Conservation (phyloP, 768 basidiomycete genomes). For the Exidia glandulosa region DNA sequence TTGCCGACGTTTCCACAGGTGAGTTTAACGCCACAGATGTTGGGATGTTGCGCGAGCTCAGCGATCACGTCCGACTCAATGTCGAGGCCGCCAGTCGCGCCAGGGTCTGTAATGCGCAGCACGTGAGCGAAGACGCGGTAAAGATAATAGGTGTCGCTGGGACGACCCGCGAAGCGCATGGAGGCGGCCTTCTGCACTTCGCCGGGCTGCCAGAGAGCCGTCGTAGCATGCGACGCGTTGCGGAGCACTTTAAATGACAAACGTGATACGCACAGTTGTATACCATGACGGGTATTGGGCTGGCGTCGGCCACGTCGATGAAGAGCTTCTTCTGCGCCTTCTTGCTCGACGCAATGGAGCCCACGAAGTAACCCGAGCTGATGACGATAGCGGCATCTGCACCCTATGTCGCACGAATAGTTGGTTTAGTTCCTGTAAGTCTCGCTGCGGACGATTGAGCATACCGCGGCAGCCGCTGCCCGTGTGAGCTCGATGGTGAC, state of each 20-base stretch:
- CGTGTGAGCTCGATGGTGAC: conserved; percentile 67
- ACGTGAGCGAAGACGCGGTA: not conserved
- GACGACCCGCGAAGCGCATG: too few species aligned
- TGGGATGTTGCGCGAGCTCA: conserved; percentile 66
- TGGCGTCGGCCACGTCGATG: conserved; percentile 63
- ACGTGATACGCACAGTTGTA: conserved; percentile 61
- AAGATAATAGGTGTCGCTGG: too few species aligned
- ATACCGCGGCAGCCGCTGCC: conserved; percentile 67
- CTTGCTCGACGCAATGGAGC: conserved; percentile 48
- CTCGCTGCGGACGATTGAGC: too few species aligned
- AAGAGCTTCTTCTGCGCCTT: conserved; percentile 71
- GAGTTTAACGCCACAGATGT: conserved; percentile 79
- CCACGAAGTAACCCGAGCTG: conserved; percentile 78
- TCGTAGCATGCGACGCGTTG: not conserved
- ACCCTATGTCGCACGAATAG: too few species aligned
- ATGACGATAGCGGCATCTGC: conserved; percentile 85
- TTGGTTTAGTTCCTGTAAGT: too few species aligned
- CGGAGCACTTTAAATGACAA: not conserved
- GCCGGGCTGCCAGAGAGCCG: too few species aligned
- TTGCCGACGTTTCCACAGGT: conserved; percentile 94
- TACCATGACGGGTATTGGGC: conserved; percentile 77
- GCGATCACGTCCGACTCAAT: conserved; percentile 80
- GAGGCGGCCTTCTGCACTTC: too few species aligned
- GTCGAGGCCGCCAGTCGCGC: conserved; percentile 81
- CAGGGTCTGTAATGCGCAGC: conserved; percentile 53